Evolutionary conservation across 2,329 filamentous ascomycete genomes (phyloP).

Genomic region (Chaetomium strumarium): DNA sequence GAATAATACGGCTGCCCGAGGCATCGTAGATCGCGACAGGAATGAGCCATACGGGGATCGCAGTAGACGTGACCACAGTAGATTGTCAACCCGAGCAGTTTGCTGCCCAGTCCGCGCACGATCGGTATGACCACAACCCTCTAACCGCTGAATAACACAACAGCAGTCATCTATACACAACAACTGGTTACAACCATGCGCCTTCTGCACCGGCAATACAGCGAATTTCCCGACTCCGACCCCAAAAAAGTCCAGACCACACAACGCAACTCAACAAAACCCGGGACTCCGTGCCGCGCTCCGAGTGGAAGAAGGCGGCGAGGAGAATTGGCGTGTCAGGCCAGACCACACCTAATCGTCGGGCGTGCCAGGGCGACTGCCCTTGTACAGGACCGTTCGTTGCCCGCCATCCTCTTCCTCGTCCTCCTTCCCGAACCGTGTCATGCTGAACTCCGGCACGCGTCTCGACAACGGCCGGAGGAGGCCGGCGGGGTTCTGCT

Average conservation of each 20-base stretch:
- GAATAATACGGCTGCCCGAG: too few relatives aligned
- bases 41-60: neutral
- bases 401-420: constrained; percentile 37
- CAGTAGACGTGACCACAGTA: neutral
- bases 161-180: neutral
- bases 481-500: constrained; percentile 30
- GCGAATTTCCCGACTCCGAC: neutral
- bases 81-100: neutral
- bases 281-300: constrained; percentile 16
- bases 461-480: constrained; percentile 30
- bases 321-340: constrained; percentile 18
- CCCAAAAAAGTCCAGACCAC: neutral
- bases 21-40: neutral
- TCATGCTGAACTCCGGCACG: constrained; percentile 52
- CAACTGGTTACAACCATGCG: neutral
- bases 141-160: neutral
- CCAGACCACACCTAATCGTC: constrained; percentile 27
- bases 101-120: neutral
- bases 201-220: neutral
- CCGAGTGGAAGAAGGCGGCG: constrained; percentile 13
- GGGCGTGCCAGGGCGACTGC: constrained; percentile 29
- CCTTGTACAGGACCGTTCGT: constrained; percentile 31
- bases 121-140: too few relatives aligned
- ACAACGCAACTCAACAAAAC: constrained; percentile 17
- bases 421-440: constrained; percentile 45